phyloP scores from a whole-genome alignment of 805 yeast genomes.

The Starmerella sirachaensis region DNA sequence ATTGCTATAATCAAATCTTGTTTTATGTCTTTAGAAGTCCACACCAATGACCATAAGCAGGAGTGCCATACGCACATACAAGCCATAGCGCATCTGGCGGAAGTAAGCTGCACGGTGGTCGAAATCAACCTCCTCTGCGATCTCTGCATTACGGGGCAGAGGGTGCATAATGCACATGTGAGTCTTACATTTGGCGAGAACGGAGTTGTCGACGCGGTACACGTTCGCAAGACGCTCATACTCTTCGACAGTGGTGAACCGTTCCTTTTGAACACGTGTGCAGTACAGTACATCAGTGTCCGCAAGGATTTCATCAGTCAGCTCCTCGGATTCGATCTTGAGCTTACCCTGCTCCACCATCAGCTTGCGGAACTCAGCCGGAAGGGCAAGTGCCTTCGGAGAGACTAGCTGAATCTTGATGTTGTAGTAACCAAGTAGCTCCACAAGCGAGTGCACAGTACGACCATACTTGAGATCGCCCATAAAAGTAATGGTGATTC shows the following conservation, averaged over 20 bases:
- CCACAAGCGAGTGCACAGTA: constrained; percentile 93
- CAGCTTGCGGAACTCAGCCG: constrained; percentile 57
- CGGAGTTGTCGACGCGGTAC: constrained; percentile 84
- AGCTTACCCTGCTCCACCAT: constrained; percentile 57
- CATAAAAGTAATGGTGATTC: constrained; percentile 95
- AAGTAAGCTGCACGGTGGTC: constrained; percentile 99
- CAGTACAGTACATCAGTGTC: constrained; percentile 92
- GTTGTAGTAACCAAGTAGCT: constrained; percentile 80
- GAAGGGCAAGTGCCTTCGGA: constrained; percentile 79
- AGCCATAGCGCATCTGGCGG: constrained; percentile 98
- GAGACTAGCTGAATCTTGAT: constrained; percentile 85
- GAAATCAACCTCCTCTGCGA: constrained; percentile 95
- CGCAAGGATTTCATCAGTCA: constrained; percentile 76
- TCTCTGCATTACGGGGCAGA: constrained; percentile 92
- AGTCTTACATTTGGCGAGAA: constrained; percentile 83
- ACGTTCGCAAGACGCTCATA: constrained; percentile 83
- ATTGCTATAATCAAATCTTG: neutral
- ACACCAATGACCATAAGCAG: constrained; percentile 97
- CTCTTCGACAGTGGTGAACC: constrained; percentile 65
- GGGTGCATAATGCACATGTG: constrained; percentile 99
- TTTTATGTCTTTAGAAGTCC: constrained; percentile 41
- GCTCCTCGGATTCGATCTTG: constrained; percentile 57
- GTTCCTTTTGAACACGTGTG: constrained; percentile 95
- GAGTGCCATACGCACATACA: constrained; percentile 96
- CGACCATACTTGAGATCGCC: constrained; percentile 98